A percentile compares a stretch with the other conserved stretches of the same genome.
These are phyloP conservation scores for Knoxia roxburghii DNA, from an alignment of 257 asterid genomes.

Conservation along the genomic window DNA sequence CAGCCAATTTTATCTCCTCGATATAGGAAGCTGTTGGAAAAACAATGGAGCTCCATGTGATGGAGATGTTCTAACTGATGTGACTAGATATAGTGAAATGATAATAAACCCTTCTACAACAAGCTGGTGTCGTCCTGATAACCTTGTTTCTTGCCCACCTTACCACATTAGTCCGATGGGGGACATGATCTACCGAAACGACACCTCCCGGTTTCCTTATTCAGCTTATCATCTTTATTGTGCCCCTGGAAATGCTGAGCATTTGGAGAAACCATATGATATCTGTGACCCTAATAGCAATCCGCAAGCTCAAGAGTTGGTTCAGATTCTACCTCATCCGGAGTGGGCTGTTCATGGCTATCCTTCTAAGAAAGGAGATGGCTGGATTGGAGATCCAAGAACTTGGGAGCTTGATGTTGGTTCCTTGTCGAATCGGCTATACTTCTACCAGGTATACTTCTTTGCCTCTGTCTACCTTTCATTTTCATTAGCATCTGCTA, in stretches of 20 bases:
- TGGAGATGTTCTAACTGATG: slow-evolving; percentile 71
- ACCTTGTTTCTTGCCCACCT: slow-evolving; percentile 75
- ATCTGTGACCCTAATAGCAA: slow-evolving; percentile 87
- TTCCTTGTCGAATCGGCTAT: slow-evolving; percentile 58
- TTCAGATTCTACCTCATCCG: slow-evolving; percentile 82
- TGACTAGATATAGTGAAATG: slow-evolving; percentile 84
- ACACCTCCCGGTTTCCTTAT: slow-evolving; percentile 67
- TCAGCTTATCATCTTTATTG: slow-evolving; percentile 81
- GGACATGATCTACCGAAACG: slow-evolving; percentile 47
- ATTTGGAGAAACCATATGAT: slow-evolving; percentile 61
- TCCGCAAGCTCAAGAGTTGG: slow-evolving; percentile 85
- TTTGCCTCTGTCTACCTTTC: neutral
- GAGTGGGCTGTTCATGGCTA: slow-evolving; percentile 87
- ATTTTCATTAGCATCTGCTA: neutral
- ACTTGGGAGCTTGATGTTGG: slow-evolving; percentile 83
- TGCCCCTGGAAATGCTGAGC: slow-evolving; percentile 74
- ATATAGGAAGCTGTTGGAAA: slow-evolving; percentile 88
- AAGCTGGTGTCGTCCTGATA: slow-evolving; percentile 69
- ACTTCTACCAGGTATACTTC: slow-evolving; percentile 66
- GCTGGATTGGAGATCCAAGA: slow-evolving; percentile 73
- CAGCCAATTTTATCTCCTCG: slow-evolving; percentile 75
- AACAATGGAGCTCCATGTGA: slow-evolving; percentile 71
- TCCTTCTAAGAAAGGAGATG: slow-evolving; percentile 67
- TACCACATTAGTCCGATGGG: slow-evolving; percentile 59
- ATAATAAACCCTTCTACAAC: slow-evolving; percentile 74